Percentiles rank a stretch among this genome's conserved stretches.
phyloP scores from a whole-genome alignment of 768 basidiomycete species.

The Hemileccinum impolitum region DNA sequence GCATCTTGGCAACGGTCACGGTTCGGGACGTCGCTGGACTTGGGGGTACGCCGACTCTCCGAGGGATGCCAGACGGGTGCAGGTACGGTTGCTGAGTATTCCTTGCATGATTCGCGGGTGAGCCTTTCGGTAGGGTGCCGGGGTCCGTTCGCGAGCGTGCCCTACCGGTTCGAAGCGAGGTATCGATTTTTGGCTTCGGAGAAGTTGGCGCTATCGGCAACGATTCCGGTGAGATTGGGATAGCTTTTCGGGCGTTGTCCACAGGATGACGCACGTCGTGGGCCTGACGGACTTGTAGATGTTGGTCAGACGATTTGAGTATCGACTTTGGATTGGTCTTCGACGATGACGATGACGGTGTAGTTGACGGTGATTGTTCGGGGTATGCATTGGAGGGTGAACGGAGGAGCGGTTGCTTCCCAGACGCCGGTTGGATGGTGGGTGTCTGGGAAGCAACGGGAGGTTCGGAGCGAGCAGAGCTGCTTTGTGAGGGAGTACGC shows the following conservation, averaged over 20 bases:
- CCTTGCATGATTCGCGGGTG: slow-evolving; percentile 3
- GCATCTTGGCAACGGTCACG: neutral
- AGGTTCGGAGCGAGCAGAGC: slow-evolving; percentile 13
- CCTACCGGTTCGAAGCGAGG: slow-evolving; percentile 17
- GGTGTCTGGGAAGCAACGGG: neutral
- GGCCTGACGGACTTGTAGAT: slow-evolving; percentile 10
- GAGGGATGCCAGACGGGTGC: slow-evolving; percentile 26
- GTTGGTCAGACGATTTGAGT: slow-evolving; percentile 24
- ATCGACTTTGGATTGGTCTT: slow-evolving; percentile 33
- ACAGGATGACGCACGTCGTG: slow-evolving; percentile 2
- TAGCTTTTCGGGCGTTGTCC: slow-evolving; percentile 12
- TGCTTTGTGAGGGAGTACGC: slow-evolving; percentile 17
- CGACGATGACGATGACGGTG: slow-evolving; percentile 20
- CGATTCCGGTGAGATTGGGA: slow-evolving; percentile 10
- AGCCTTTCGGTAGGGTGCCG: slow-evolving; percentile 14
- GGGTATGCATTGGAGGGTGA: slow-evolving; percentile 9
- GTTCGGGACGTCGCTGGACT: slow-evolving; percentile 17
- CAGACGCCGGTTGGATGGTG: neutral
- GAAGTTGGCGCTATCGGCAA: slow-evolving; percentile 1
- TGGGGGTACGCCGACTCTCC: slow-evolving; percentile 17
- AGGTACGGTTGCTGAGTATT: slow-evolving; percentile 8
- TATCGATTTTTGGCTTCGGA: slow-evolving; percentile 9
- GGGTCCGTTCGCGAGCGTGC: slow-evolving; percentile 32
- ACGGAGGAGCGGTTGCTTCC: slow-evolving; percentile 6
- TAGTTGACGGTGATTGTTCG: slow-evolving; percentile 12